These are phyloP conservation scores for Aspergillus cejpii DNA, from an alignment of 2,329 filamentous ascomycete genomes.

Conservation along the genomic window DNA sequence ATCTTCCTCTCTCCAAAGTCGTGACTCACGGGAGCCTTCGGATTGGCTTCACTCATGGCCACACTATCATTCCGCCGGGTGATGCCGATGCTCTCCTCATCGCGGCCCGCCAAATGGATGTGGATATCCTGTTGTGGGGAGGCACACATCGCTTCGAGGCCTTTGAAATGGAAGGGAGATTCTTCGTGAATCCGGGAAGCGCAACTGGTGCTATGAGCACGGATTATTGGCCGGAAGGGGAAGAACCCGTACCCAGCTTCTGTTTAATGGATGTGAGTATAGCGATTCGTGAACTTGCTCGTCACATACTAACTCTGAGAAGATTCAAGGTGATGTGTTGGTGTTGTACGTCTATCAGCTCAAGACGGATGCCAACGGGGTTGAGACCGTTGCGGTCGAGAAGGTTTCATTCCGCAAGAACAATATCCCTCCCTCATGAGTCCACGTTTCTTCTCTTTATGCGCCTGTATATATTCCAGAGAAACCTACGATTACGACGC, in stretches of 20 bases:
- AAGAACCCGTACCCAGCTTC: constrained; percentile 81
- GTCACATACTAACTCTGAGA: constrained; percentile 16
- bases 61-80: constrained; percentile 61
- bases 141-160: constrained; percentile 65
- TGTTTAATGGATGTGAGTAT: constrained; percentile 94
- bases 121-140: constrained; percentile 63
- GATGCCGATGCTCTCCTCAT: constrained; percentile 62
- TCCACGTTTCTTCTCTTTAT: constrained; percentile 9
- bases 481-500: constrained; percentile 17
- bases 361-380: constrained; percentile 67
- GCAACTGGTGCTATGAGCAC: constrained; percentile 61
- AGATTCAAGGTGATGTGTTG: constrained; percentile 94
- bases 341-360: constrained; percentile 92
- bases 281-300: not conserved
- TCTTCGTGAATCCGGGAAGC: constrained; percentile 64
- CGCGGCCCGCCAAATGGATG: constrained; percentile 64
- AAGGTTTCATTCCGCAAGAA: constrained; percentile 82
- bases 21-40: constrained; percentile 62
- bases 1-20: constrained; percentile 59
- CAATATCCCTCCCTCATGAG: constrained; percentile 53
- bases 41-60: constrained; percentile 65
- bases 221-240: constrained; percentile 51
- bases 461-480: constrained; percentile 31
- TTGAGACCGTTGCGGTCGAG: constrained; percentile 73
- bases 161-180: constrained; percentile 65